These are phyloP conservation scores for Pelargonium citronellum DNA, from an alignment of 441 rosid genomes.

Conservation along the genomic window DNA sequence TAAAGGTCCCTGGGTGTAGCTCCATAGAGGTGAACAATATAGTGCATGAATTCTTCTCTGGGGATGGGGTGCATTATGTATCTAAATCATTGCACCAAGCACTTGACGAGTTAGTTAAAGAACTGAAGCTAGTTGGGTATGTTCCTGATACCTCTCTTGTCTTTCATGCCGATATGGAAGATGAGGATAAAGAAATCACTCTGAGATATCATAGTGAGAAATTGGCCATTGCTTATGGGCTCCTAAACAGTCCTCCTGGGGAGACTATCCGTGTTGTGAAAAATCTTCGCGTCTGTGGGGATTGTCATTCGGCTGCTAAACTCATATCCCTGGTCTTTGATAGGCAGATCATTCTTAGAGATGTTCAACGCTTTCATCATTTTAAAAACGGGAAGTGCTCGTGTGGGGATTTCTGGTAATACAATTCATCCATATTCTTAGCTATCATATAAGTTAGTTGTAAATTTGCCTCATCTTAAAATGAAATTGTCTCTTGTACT, in stretches of 20 bases:
- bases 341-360: conserved; percentile 54
- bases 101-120: conserved; percentile 44
- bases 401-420: conserved; percentile 58
- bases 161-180: conserved; percentile 44
- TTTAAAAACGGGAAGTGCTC: conserved; percentile 55
- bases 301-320: conserved; percentile 62
- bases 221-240: conserved; percentile 48
- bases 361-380: conserved; percentile 65
- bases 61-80: conserved; percentile 45
- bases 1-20: conserved; percentile 76
- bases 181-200: conserved; percentile 40
- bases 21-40: conserved; percentile 60
- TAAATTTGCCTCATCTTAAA: neutral
- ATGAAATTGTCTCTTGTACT: neutral
- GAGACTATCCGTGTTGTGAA: conserved; percentile 50
- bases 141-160: conserved; percentile 55
- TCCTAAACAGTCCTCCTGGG: conserved; percentile 50
- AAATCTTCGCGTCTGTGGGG: conserved; percentile 57
- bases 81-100: conserved; percentile 33
- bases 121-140: conserved; percentile 55
- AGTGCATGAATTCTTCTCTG: conserved; percentile 79
- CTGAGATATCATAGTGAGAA: conserved; percentile 65
- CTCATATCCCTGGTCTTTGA: conserved; percentile 40
- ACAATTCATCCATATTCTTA: conserved; percentile 15
- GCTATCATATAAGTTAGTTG: neutral